Evolutionary conservation across 768 basidiomycete genomes (phyloP).

Genomic region (Mycena chlorophos): DNA sequence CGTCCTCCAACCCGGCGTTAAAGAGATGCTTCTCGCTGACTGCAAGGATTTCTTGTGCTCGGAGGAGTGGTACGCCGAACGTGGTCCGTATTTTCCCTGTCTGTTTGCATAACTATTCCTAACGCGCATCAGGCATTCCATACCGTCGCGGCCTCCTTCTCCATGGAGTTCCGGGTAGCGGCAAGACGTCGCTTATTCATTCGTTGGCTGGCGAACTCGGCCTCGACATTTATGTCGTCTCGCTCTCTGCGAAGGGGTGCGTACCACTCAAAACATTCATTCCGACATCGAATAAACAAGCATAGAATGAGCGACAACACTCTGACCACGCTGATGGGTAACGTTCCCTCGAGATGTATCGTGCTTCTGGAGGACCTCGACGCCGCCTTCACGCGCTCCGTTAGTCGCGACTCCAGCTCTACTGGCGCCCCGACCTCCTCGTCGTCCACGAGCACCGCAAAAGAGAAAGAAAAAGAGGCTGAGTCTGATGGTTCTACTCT

Average conservation of each 20-base stretch:
- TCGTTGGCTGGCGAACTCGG: slow-evolving; percentile 82
- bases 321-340: slow-evolving; percentile 82
- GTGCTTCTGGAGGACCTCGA: slow-evolving; percentile 93
- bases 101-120: slow-evolving; percentile 11
- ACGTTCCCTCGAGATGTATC: slow-evolving; percentile 87
- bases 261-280: slow-evolving; percentile 17
- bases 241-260: slow-evolving; percentile 84
- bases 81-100: slow-evolving; percentile 53
- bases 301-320: slow-evolving; percentile 88
- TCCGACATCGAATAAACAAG: slow-evolving; percentile 7
- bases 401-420: slow-evolving; percentile 77
- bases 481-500: slow-evolving; percentile 72
- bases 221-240: slow-evolving; percentile 90
- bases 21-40: slow-evolving; percentile 87
- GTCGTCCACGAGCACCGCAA: slow-evolving; percentile 41
- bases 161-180: slow-evolving; percentile 85
- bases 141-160: slow-evolving; percentile 85
- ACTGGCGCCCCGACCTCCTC: slow-evolving; percentile 68
- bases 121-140: slow-evolving; percentile 64
- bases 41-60: slow-evolving; percentile 83
- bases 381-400: slow-evolving; percentile 86
- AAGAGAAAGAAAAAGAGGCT: slow-evolving; percentile 43
- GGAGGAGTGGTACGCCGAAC: slow-evolving; percentile 89
- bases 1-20: slow-evolving; percentile 84
- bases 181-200: slow-evolving; percentile 85